Conservation (phyloP, 2,329 filamentous ascomycete species). For the Pseudogymnoascus sp. region DNA sequence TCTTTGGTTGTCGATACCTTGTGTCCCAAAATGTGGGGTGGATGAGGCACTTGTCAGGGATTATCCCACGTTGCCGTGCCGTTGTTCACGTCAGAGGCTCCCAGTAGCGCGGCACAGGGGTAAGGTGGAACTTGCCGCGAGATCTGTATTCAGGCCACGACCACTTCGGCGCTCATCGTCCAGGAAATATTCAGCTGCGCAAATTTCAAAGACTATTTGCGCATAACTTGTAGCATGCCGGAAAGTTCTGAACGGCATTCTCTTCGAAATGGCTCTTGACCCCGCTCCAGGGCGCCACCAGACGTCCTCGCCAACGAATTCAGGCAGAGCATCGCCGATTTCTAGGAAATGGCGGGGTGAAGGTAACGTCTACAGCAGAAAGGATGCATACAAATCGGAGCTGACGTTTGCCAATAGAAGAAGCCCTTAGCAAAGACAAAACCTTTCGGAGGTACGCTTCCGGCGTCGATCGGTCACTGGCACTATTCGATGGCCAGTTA, state of each 20-base stretch:
- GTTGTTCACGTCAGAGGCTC: neutral
- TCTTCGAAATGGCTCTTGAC: slow-evolving; percentile 53
- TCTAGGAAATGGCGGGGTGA: slow-evolving; percentile 66
- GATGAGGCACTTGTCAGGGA: slow-evolving; percentile 4
- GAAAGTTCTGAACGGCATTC: neutral
- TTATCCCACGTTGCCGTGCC: slow-evolving; percentile 7
- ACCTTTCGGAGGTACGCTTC: slow-evolving; percentile 80
- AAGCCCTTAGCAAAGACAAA: slow-evolving; percentile 50
- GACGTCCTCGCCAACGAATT: slow-evolving; percentile 70
- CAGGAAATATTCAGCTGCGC: neutral
- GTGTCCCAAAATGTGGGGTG: slow-evolving; percentile 21
- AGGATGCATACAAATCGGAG: neutral
- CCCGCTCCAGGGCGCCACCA: slow-evolving; percentile 42
- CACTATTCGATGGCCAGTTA: slow-evolving; percentile 82
- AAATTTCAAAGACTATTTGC: neutral
- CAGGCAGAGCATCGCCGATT: slow-evolving; percentile 68
- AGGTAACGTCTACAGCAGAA: slow-evolving; percentile 42
- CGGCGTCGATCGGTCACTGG: slow-evolving; percentile 76
- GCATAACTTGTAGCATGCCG: slow-evolving; percentile 1
- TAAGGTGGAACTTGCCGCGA: slow-evolving; percentile 7
- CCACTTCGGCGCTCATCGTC: neutral
- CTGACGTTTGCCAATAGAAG: slow-evolving; percentile 36
- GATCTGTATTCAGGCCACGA: slow-evolving; percentile 10
- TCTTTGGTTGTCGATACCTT: slow-evolving; percentile 15
- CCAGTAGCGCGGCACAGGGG: neutral